A percentile compares a stretch with the other conserved stretches of the same genome.
phyloP scores from a whole-genome alignment of 805 yeast species.

The Pachysolen tannophilus region DNA sequence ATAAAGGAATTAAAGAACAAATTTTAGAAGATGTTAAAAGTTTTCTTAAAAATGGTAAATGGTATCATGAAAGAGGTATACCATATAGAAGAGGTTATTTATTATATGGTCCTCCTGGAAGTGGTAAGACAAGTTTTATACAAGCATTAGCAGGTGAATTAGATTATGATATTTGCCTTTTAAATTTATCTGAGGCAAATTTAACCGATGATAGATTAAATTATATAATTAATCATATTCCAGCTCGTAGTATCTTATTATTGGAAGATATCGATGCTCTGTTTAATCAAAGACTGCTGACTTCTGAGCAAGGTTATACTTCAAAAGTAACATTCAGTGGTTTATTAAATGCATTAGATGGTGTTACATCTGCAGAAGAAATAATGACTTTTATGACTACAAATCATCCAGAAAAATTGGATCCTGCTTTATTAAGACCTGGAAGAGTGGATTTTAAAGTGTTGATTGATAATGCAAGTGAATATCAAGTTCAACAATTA shows the following conservation, averaged over 20 bases:
- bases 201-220: conserved; percentile 91
- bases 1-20: conserved; percentile 58
- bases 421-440: conserved; percentile 89
- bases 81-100: conserved; percentile 95
- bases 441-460: conserved; percentile 88
- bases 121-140: conserved; percentile 92
- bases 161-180: conserved; percentile 90
- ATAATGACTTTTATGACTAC: conserved; percentile 97
- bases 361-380: conserved; percentile 96
- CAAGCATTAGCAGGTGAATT: conserved; percentile 96
- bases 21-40: conserved; percentile 71
- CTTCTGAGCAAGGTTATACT: conserved; percentile 66
- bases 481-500: conserved; percentile 73
- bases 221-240: conserved; percentile 93
- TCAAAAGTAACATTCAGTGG: conserved; percentile 97
- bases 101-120: conserved; percentile 95
- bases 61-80: conserved; percentile 96
- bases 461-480: conserved; percentile 79
- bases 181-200: conserved; percentile 85
- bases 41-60: conserved; percentile 69
- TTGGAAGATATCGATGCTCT: conserved; percentile 97
- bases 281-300: conserved; percentile 72
- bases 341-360: conserved; percentile 86
- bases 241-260: conserved; percentile 76
- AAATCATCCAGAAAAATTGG: conserved; percentile 90